Base-by-base conservation (phyloP, 352 stramenopile species). In the Phytophthora nicotianae region DNA sequence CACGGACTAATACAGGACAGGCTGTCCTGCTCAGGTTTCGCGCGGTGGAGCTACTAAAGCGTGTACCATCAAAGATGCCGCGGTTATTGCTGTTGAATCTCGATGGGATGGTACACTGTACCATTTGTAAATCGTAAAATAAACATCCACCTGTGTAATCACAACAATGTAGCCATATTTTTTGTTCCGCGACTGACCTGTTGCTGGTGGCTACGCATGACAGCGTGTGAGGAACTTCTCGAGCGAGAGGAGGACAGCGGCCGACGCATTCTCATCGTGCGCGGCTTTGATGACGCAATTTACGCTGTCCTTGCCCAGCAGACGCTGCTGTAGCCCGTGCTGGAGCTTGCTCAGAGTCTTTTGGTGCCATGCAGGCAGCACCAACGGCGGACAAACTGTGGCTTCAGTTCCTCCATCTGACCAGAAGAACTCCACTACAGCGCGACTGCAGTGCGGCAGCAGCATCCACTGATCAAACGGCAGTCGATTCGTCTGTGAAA, bases 241-340 rank as follows among this genome's bases (percentile, higher is more conserved):
- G 13, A 89, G 58, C 42, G 50, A 50, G 3, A 65, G 46, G 17
- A 89, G 57, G 5, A 63, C 69, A 20, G 74, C 29, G 2, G 61
- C 41, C 0, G 77, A 57, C 4, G 57, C 72, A 38, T 69, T 75
- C 47, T 74, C 71, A 40, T 89, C 80, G 19, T 84, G 63, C 0
- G 73, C 58, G 20, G 38, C 33, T 27, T 71, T 74, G 32, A 83
- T 70, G 40, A 88, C 49, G 13, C 66, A 67, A 52, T 87, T 79
- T 5, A 90, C 50, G 54, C 76, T 88, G 19, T 88, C 76, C 40
- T 86, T 90, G 45, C 69, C 68, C 33, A 88, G 40, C 4, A 90
- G 50, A 4, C 78, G 78, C 50, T 82, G 74, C 50, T 85, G 74
- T 50, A 90, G 62, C 16, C 61, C 48, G 9, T 69, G 63, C 50